phyloP scores from a whole-genome alignment of 805 yeast genomes.

The Ogataea minuta region DNA sequence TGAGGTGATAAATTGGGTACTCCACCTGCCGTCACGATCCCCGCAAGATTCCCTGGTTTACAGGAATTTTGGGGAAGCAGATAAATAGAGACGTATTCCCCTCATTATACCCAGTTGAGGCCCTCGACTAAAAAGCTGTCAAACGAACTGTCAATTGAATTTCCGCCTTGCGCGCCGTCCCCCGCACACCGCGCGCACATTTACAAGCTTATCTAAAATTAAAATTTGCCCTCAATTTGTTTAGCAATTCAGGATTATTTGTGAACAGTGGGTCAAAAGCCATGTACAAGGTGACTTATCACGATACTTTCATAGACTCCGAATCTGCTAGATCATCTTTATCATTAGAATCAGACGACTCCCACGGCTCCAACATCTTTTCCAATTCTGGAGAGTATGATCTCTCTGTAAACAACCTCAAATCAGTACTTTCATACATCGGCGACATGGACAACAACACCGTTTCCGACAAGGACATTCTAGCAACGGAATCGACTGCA shows the following conservation, averaged over 20 bases:
- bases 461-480: slow-evolving; percentile 16
- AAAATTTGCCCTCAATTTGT: slow-evolving; percentile 12
- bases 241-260: slow-evolving; percentile 5
- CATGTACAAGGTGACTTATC: slow-evolving; percentile 10
- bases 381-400: slow-evolving; percentile 19
- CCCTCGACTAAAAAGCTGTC: neutral
- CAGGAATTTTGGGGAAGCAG: neutral
- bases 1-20: neutral
- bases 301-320: slow-evolving; percentile 8
- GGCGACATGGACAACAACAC: slow-evolving; percentile 24
- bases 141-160: slow-evolving; percentile 1
- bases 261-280: slow-evolving; percentile 1
- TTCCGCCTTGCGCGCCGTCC: slow-evolving; percentile 8
- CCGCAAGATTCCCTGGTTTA: neutral
- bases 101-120: neutral
- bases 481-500: slow-evolving; percentile 8
- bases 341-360: slow-evolving; percentile 20
- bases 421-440: slow-evolving; percentile 16
- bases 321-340: slow-evolving; percentile 24
- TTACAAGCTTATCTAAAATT: slow-evolving; percentile 10
- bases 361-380: slow-evolving; percentile 16
- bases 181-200: slow-evolving; percentile 16
- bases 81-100: neutral
- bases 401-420: slow-evolving; percentile 15
- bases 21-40: neutral